These are phyloP conservation scores for Vitis vinifera DNA, from an alignment of 164 flowering plant genomes.

Conservation along the genomic window ASM3070453v1 NC_081820.1:6281001-6281500, in stretches of 20 bases:
- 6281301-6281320: conserved; percentile 10
- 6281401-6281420: not conserved
- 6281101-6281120: conserved; percentile 72
- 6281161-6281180: conserved; percentile 31
- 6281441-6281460: conserved; percentile 41
- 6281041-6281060: too few relatives aligned
- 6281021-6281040: too few relatives aligned
- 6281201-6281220: too few relatives aligned
- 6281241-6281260: conserved; percentile 23
- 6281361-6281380: not conserved
- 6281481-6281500: conserved; percentile 76
- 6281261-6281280: conserved; percentile 16
- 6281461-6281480: conserved; percentile 62
- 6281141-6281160: conserved; percentile 46
- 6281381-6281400: too few relatives aligned
- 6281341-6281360: too few relatives aligned
- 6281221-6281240: conserved; percentile 27
- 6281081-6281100: conserved; percentile 55
- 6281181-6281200: conserved; percentile 1
- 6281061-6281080: conserved; percentile 51
- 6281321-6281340: not conserved
- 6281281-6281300: conserved; percentile 4
- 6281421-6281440: conserved; percentile 17
- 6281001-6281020: too few relatives aligned
- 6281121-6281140: conserved; percentile 77